A percentile compares a stretch with the other conserved stretches of the same genome.
These are phyloP conservation scores for Lactarius indigo DNA, from an alignment of 768 basidiomycete species.

Conservation along the genomic window DNA sequence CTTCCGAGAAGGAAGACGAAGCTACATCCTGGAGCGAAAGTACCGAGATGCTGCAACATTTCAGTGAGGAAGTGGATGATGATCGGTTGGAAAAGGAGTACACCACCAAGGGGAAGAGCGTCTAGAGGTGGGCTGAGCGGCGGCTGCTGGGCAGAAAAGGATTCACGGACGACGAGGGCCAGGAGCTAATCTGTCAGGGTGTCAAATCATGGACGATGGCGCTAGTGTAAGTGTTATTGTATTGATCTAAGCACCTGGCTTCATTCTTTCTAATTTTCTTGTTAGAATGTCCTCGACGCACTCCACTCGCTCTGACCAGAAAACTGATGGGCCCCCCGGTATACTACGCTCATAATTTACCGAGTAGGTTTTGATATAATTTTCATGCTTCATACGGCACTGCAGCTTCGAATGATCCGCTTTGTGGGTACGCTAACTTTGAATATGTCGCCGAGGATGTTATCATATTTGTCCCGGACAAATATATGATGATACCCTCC, in stretches of 20 bases:
- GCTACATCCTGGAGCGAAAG: background rate
- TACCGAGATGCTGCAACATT: background rate
- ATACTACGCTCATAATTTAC: too few species aligned
- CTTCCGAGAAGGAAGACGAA: background rate
- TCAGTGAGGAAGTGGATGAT: background rate
- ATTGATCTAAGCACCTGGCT: background rate
- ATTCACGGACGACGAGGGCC: constrained; percentile 35
- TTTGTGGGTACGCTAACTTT: too few species aligned
- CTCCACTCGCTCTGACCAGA: background rate
- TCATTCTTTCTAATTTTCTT: background rate
- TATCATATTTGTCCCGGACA: too few species aligned
- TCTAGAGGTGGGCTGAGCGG: too few species aligned
- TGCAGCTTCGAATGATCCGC: too few species aligned
- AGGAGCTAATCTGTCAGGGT: constrained; percentile 37
- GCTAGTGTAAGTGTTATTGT: constrained; percentile 35
- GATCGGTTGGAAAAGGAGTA: background rate
- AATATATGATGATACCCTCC: too few species aligned
- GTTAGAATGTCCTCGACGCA: constrained; percentile 11
- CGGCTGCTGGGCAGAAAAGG: constrained; percentile 15
- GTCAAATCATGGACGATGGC: constrained; percentile 46
- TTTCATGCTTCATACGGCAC: too few species aligned
- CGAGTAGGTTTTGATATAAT: too few species aligned
- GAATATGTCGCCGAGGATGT: too few species aligned
- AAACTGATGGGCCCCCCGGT: too few species aligned
- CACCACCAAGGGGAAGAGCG: too few species aligned